These are phyloP conservation scores for Cyclotella atomus DNA, from an alignment of 108 stramenopile genomes.

Conservation along the genomic window DNA sequence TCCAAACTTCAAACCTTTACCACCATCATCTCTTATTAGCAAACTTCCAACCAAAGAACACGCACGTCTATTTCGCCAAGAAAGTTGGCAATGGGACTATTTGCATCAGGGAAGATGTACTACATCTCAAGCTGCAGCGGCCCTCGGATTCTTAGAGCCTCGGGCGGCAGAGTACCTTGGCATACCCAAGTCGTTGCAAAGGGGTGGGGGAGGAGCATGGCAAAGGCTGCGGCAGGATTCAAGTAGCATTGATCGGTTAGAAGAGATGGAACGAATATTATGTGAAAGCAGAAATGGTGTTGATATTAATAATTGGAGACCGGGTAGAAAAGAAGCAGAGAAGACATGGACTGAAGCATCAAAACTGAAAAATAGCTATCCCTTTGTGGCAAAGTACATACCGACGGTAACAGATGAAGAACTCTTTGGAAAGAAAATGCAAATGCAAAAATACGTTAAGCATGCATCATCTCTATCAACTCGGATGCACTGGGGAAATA, in stretches of 20 bases:
- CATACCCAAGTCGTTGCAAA: slow-evolving; percentile 65
- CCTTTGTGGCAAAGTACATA: slow-evolving; percentile 75
- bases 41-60: slow-evolving; percentile 64
- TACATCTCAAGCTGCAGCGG: slow-evolving; percentile 81
- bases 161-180: slow-evolving; percentile 62
- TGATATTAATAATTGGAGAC: slow-evolving; percentile 21
- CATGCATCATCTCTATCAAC: slow-evolving; percentile 38
- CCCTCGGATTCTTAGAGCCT: slow-evolving; percentile 75
- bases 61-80: slow-evolving; percentile 81
- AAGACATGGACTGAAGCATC: slow-evolving; percentile 28
- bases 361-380: slow-evolving; percentile 28
- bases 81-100: slow-evolving; percentile 91
- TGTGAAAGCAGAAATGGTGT: slow-evolving; percentile 20
- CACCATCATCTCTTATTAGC: slow-evolving; percentile 52
- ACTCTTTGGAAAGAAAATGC: slow-evolving; percentile 16
- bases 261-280: slow-evolving; percentile 64
- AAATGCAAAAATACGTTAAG: slow-evolving; percentile 14
- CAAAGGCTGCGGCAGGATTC: slow-evolving; percentile 55
- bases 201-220: slow-evolving; percentile 73
- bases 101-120: slow-evolving; percentile 84
- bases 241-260: slow-evolving; percentile 35
- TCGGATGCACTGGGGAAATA: slow-evolving; percentile 86
- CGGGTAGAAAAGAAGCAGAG: slow-evolving; percentile 24
- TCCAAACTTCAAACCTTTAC: slow-evolving; percentile 73
- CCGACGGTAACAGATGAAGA: slow-evolving; percentile 51